A percentile compares a stretch with the other conserved stretches of the same genome.
phyloP scores from a whole-genome alignment of 2,329 filamentous ascomycete genomes.

The Penicillium janthinellum region DNA sequence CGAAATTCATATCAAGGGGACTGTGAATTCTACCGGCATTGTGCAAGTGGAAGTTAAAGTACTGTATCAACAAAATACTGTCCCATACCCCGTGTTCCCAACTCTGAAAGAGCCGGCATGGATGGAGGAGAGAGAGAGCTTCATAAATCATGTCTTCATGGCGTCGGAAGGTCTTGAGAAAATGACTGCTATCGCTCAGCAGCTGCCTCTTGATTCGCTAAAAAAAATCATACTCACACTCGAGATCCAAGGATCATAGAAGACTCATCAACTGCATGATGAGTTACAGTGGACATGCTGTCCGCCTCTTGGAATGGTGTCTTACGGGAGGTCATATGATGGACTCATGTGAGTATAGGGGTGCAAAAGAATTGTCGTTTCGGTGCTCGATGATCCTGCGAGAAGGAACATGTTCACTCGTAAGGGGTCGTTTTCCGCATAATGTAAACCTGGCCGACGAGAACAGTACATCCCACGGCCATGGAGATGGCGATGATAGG shows the following conservation, averaged over 20 bases:
- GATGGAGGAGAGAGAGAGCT: neutral
- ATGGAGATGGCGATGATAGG: conserved; percentile 72
- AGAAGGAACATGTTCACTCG: conserved; percentile 13
- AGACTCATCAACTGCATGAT: neutral
- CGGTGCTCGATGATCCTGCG: no score
- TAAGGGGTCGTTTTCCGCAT: conserved; percentile 46
- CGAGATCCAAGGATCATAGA: neutral
- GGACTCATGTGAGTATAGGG: neutral
- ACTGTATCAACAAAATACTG: no score
- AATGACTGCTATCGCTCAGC: neutral
- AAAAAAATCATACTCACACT: neutral
- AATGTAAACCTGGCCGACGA: conserved; percentile 67
- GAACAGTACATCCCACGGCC: conserved; percentile 62
- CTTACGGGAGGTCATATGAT: neutral
- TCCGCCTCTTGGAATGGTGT: neutral
- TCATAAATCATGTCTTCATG: conserved; percentile 4
- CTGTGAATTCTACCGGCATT: no score
- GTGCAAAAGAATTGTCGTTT: neutral
- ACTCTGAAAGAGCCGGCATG: neutral
- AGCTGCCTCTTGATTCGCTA: neutral
- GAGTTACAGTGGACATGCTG: neutral
- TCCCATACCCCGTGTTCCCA: no score
- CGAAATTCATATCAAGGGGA: no score
- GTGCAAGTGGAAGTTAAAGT: no score
- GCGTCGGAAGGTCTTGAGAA: no score